Evolutionary conservation across 352 stramenopile genomes (phyloP).

Genomic region (Phytophthora agathidicida): DNA sequence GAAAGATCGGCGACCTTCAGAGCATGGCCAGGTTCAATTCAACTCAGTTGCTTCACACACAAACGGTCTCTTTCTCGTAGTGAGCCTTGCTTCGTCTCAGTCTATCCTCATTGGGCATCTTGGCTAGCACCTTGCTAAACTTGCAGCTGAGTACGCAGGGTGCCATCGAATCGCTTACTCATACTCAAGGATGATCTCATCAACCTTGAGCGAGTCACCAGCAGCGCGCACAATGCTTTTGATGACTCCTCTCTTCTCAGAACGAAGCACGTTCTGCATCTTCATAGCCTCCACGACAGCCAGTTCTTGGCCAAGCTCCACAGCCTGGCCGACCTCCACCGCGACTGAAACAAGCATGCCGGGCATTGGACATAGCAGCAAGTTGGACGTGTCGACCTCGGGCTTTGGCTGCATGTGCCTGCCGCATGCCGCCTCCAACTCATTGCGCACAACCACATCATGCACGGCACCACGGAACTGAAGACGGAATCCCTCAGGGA

Average conservation of each 20-base stretch:
- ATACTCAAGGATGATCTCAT: slow-evolving; percentile 93
- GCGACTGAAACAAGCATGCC: slow-evolving; percentile 89
- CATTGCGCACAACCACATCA: slow-evolving; percentile 90
- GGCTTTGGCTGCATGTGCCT: slow-evolving; percentile 92
- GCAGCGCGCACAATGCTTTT: slow-evolving; percentile 77
- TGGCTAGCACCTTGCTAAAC: too few species aligned
- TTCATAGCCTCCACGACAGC: slow-evolving; percentile 98
- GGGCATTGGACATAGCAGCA: slow-evolving; percentile 96
- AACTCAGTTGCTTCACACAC: slow-evolving; percentile 13
- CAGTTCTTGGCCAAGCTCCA: slow-evolving; percentile 94
- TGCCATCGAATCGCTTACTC: slow-evolving; percentile 51
- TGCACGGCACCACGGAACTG: slow-evolving; percentile 89
- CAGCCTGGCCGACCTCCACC: slow-evolving; percentile 89
- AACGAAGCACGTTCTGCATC: slow-evolving; percentile 97
- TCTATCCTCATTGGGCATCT: neutral
- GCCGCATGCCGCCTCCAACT: slow-evolving; percentile 85
- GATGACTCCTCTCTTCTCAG: slow-evolving; percentile 90
- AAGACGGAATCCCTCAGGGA: slow-evolving; percentile 78
- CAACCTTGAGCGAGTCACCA: slow-evolving; percentile 92
- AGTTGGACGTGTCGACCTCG: slow-evolving; percentile 90
- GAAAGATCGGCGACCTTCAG: slow-evolving; percentile 19
- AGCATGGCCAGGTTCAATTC: neutral
- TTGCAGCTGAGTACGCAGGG: neutral
- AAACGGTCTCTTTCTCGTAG: slow-evolving; percentile 13
- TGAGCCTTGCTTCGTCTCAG: neutral